Evolutionary conservation across 805 yeast genomes (phyloP), one percentile per base, ranked within the genome.

Genomic region (Yarrowia phangngaensis): DNA sequence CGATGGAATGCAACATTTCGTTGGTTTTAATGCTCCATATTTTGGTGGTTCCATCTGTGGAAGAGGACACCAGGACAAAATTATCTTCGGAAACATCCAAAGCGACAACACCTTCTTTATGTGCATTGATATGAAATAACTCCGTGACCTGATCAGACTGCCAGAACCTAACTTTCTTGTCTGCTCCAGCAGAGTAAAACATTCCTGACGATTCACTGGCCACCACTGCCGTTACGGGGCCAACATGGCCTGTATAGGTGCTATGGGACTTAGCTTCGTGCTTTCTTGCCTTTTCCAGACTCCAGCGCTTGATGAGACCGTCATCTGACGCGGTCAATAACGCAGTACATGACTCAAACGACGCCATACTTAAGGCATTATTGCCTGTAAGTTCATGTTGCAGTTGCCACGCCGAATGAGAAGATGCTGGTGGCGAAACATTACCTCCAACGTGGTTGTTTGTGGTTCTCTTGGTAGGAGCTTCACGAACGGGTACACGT

Each of bases 11-110:
- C 12, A 41, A 22, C 48, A 41, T 29, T 8, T 29, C 35, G 29
- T 41, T 41, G 15, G 48, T 41, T 15, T 26, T 32, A 29, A 41
- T 47, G 29, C 54, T 49, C 60, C 60, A 57, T 15, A 57, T 17
- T 26, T 55, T 52, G 22, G 59, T 53, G 14, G 57, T 51, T 6
- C 58, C 55, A 24, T 57, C 61, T 8, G 53, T 16, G 7, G 60
- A 56, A 14, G 57, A 38, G 26, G 59, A 48, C 51, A 51, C 57
- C 43, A 57, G 52, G 17, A 32, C 31, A 20, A 28, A 28, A 20
- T 46, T 50, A 20, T 47, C 52, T 19, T 55, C 54, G 27, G 52
- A 49, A 15, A 55, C 34, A 16, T 52, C 54, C 35, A 57, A 45
- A 12, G 33, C 52, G 41, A 47, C 41, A 27, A 57, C 34, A 27